phyloP scores from a whole-genome alignment of 176 grass and related monocot genomes.

The Tillandsia fasciculata region DNA sequence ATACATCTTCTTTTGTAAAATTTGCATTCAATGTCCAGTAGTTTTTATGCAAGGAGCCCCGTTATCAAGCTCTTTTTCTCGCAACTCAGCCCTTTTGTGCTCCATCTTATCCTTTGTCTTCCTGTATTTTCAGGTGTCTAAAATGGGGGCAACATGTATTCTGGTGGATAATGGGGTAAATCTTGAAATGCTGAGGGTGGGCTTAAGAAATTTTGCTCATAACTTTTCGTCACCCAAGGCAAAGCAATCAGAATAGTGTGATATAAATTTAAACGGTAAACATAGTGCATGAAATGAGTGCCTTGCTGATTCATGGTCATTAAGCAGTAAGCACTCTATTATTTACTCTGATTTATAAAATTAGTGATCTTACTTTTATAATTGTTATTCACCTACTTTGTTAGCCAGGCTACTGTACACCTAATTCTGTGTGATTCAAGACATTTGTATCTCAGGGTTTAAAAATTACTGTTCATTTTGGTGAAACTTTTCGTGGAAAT shows the following conservation, averaged over 20 bases:
- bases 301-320: neutral
- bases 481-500: neutral
- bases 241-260: conserved; percentile 20
- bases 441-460: neutral
- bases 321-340: neutral
- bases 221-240: conserved; percentile 15
- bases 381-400: neutral
- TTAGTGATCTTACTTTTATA: neutral
- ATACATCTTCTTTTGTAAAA: too few relatives aligned
- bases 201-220: conserved; percentile 56
- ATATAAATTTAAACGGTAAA: neutral
- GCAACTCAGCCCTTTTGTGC: neutral
- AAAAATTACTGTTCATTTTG: neutral
- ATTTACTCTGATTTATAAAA: neutral
- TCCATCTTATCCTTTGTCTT: conserved; percentile 4
- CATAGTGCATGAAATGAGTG: neutral
- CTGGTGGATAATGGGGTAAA: conserved; percentile 73
- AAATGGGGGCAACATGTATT: conserved; percentile 73
- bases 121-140: conserved; percentile 51
- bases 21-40: neutral
- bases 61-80: neutral
- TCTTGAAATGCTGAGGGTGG: conserved; percentile 75
- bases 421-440: neutral
- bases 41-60: neutral
- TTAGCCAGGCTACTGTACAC: neutral